Conservation (phyloP, 495 filamentous ascomycete genomes). For the Aspergillus taichungensis region DNA sequence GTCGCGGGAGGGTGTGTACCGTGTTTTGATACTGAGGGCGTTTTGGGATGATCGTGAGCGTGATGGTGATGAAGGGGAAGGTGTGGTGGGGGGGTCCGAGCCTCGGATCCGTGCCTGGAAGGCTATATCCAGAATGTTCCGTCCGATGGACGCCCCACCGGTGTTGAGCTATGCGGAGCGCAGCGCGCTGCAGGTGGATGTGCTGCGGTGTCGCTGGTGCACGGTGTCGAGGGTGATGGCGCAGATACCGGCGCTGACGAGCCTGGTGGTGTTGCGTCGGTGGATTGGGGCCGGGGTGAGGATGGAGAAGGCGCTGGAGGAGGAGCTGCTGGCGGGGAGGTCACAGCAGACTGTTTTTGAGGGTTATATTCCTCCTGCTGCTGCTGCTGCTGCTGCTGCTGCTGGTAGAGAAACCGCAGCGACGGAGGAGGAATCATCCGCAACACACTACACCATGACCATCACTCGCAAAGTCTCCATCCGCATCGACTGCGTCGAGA, state of each 20-base stretch:
- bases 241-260: constrained; percentile 27
- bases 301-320: constrained; percentile 15
- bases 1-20: constrained; percentile 34
- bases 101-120: too few species aligned
- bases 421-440: constrained; percentile 18
- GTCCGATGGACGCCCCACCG: constrained; percentile 23
- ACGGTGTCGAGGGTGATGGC: constrained; percentile 22
- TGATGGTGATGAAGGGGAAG: too few species aligned
- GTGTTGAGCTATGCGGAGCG: constrained; percentile 16
- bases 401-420: too few species aligned
- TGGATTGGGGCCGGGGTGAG: constrained; percentile 24
- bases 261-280: constrained; percentile 21
- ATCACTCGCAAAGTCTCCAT: constrained; percentile 16
- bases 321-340: constrained; percentile 9
- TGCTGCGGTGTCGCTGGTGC: constrained; percentile 33
- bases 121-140: constrained; percentile 19
- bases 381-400: too few species aligned
- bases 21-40: constrained; percentile 29
- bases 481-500: constrained; percentile 9
- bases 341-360: too few species aligned
- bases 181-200: constrained; percentile 17
- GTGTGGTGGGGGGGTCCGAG: too few species aligned
- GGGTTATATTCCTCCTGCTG: too few species aligned
- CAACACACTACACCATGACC: constrained; percentile 12
- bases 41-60: constrained; percentile 26